Evolutionary conservation across 1,284 basidiomycete species (phyloP).

Genomic region (Melampsora larici-populina): DNA sequence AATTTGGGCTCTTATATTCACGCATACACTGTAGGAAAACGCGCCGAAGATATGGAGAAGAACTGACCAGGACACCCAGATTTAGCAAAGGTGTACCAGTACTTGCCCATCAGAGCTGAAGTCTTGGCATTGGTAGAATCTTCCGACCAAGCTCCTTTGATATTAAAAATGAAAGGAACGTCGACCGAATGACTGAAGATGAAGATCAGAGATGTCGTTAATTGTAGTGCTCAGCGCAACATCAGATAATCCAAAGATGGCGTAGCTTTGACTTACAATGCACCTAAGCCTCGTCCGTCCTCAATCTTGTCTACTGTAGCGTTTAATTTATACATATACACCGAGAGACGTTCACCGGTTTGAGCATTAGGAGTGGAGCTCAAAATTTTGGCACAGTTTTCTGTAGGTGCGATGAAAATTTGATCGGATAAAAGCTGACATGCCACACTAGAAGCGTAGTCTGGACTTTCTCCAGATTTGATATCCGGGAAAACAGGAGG

Average conservation of each 20-base stretch:
- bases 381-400: constrained; percentile 9
- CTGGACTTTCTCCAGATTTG: neutral
- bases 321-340: constrained; percentile 34
- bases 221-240: too few species aligned
- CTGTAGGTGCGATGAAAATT: constrained; percentile 15
- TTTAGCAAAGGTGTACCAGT: constrained; percentile 17
- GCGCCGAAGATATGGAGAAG: neutral
- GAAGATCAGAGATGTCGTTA: too few species aligned
- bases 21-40: neutral
- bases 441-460: neutral
- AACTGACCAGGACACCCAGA: constrained; percentile 21
- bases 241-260: too few species aligned
- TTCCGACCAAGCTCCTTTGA: constrained; percentile 9
- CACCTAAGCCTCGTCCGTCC: constrained; percentile 14
- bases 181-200: constrained; percentile 17
- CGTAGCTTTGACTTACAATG: neutral
- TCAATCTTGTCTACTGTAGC: constrained; percentile 20
- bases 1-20: neutral
- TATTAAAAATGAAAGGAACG: constrained; percentile 11
- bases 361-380: neutral
- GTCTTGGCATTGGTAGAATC: constrained; percentile 21
- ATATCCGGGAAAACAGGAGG: neutral
- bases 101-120: constrained; percentile 15
- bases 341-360: constrained; percentile 5
- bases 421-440: constrained; percentile 20